These are phyloP conservation scores for Hypoxylon crocopeplum DNA, from an alignment of 495 filamentous ascomycete genomes.

Conservation along the genomic window DNA sequence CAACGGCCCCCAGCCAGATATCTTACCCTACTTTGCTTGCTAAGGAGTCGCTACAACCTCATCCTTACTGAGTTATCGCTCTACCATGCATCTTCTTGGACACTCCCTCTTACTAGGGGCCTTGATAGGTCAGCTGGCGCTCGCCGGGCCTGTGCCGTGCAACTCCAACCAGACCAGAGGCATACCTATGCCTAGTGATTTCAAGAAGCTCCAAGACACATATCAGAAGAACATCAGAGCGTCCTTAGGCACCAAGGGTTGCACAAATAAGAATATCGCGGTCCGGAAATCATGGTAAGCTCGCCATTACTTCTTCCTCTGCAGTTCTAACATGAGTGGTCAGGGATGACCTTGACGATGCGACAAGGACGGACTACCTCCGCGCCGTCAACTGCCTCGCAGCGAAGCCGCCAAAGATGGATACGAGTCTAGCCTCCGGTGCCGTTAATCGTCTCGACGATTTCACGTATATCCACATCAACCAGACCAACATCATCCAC, in stretches of 20 bases:
- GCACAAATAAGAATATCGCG: conserved; percentile 54
- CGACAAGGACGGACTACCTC: conserved; percentile 65
- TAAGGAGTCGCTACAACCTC: too few relatives aligned
- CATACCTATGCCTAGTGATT: conserved; percentile 27
- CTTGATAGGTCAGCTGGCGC: conserved; percentile 7
- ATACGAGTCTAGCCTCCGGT: conserved; percentile 44
- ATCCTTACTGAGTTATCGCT: background rate
- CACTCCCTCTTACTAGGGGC: conserved; percentile 1
- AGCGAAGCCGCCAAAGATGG: conserved; percentile 56
- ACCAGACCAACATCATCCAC: conserved; percentile 66
- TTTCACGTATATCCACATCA: conserved; percentile 71
- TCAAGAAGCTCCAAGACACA: conserved; percentile 14
- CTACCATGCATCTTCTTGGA: conserved; percentile 15
- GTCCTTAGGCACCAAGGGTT: conserved; percentile 28
- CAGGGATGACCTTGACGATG: conserved; percentile 58
- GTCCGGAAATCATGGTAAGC: conserved; percentile 58
- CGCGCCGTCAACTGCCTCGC: conserved; percentile 71
- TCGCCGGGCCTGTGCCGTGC: conserved; percentile 10
- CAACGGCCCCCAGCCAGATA: too few relatives aligned
- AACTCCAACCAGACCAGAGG: background rate
- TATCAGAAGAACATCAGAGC: conserved; percentile 25
- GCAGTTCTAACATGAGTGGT: background rate
- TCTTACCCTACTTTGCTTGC: too few relatives aligned
- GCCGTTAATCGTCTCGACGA: conserved; percentile 63
- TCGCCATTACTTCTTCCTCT: background rate